Base-by-base conservation (phyloP, 768 basidiomycete species). In the Termitomyces bulborhizus region DNA sequence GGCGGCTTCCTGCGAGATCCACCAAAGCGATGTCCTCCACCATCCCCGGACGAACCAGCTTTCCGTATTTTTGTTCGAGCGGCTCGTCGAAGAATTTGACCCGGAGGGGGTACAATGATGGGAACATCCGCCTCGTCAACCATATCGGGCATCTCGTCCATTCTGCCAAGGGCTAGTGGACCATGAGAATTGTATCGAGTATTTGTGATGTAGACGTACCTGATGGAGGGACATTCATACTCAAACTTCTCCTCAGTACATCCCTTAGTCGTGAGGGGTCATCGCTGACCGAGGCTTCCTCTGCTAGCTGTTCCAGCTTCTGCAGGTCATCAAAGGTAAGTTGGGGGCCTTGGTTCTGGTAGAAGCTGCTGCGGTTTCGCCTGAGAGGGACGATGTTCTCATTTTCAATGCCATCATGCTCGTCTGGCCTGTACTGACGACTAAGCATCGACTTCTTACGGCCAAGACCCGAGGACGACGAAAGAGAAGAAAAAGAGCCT, bases 11-110 rank as follows among this genome's bases (percentile, higher is more conserved):
- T 66, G 52, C 77, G 71, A 15, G 74, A 71, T 26, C 81, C 69
- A 36, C 79, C 78, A 70, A 95, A 95, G 11, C 93, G 86, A 76
- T 91, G 91, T 1, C 90, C 90, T 34, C 81, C 84, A 11, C 88
- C 89, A 69, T 90, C 91, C 24, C 84, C 89, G 13, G 81, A 77
- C 6, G 87, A 68, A 5, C 83, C 81, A 13, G 85, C 76, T 73
- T 98, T 99, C 36, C 96, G 87, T 62, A 98, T 97, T 75, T 93
- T 94, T 1, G 97, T 99, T 13, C 96, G 84, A 4, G 93, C 93
- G 9, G 93, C 83, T 37, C 97, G 88, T 21, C 93, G 88, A 12
- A 99, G 78, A 62, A 94, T 93, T 68, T 86, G 89, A 6, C 90
- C 90, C 1, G 92, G 93, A 26, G 85, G 88, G 44, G 92, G 89